Evolutionary conservation across 345 rosid species (phyloP).

Genomic region (Eucalyptus decipiens): DNA sequence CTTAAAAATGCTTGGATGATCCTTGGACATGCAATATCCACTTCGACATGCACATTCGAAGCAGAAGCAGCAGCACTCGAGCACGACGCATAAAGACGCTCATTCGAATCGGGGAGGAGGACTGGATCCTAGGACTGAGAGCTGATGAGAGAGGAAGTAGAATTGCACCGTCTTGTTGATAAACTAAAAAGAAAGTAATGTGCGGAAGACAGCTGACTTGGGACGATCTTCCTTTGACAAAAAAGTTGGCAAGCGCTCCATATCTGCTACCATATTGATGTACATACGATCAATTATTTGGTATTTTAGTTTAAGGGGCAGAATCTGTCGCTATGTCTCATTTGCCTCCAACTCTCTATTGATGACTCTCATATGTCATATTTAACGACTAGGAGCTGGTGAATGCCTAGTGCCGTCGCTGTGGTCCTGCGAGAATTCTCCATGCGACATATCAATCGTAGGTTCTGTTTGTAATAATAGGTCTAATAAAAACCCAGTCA

Average conservation of each 20-base stretch:
- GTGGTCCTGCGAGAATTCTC: neutral
- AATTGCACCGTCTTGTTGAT: neutral
- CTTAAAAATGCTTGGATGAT: neutral
- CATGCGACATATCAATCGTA: neutral
- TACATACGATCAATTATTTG: neutral
- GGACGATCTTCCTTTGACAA: neutral
- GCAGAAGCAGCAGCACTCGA: neutral
- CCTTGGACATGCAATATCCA: neutral
- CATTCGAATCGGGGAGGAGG: neutral
- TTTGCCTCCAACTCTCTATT: neutral
- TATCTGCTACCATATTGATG: neutral
- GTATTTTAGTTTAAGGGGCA: neutral
- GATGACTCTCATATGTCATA: neutral
- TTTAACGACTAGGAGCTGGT: neutral
- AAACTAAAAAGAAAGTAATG: neutral
- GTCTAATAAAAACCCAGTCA: too few species aligned
- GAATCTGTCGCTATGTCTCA: neutral
- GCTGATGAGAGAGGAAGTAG: neutral
- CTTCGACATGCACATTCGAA: neutral
- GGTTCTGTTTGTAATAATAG: neutral
- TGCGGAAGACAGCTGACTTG: neutral
- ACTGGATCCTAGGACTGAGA: neutral
- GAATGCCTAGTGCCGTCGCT: neutral
- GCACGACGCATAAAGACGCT: neutral
- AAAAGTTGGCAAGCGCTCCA: neutral